Evolutionary conservation across 495 filamentous ascomycete species (phyloP), one percentile per base, ranked within the genome.

Genomic region (Tuber calosporum): DNA sequence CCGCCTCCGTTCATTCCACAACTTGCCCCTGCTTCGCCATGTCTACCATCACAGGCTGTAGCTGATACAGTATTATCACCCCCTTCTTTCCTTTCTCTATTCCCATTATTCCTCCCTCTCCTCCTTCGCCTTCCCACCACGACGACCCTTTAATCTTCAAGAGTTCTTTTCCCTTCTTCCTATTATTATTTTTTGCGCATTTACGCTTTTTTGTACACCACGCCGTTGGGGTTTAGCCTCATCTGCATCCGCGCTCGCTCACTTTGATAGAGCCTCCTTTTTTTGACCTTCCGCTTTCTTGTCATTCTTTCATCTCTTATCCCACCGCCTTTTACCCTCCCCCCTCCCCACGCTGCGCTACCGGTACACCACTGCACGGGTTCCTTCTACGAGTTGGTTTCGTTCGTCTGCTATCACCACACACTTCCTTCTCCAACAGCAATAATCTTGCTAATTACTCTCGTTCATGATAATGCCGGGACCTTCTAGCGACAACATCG

Each of bases 401-500:
- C 17, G 53, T 62, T 62, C 26, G n/a, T 58, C 34, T n/a, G 19
- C 3, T 15, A 15, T 30, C 53, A 62, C 26, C 53, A 15, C 9
- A 7, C 53, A 34, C 26, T 5, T 62, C 26, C 26, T 34, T 4
- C 1, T 15, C 30, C 26, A 34, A 62, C 26, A 15, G 34, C 53
- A 9, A 62, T 62, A 62, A 34, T 30, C 26, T 5, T 30, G 11
- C 53, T 26, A 1, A 6, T 22, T 62, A 11, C 13, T 34, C 26
- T 17, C n/a, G 1, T 26, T 30, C 30, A 4, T 34, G 26, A 34
- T 13, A 34, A 62, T 62, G 53, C 26, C 53, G 11, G 53, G 53
- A 62, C 13, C 53, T 62, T 62, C 72, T 9, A 73, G 75, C 34
- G 80, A 79, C 58, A 82, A 84, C 5, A 72, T 76, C 34, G 78